Evolutionary conservation across 148 eudicot genomes (phyloP), one percentile per base, ranked within the genome.

Genomic region (Amaranthus palmeri): DNA sequence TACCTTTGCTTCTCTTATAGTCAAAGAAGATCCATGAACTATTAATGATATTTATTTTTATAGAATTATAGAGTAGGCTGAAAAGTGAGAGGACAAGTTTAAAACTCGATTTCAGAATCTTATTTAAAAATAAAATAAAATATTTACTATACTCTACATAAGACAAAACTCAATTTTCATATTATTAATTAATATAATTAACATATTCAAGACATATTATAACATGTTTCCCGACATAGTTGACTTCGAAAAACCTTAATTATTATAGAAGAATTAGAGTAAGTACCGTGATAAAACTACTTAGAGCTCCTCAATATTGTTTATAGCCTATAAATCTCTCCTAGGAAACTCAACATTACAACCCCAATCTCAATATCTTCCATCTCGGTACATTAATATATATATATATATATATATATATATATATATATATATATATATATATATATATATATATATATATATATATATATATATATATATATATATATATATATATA

Each of bases 301-400:
- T 78, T 46, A 72, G n/a, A 74, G 76, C 77, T 78, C 73, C 81
- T 68, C 77, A 77, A 77, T 45, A 41, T 64, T 25, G 58, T 13
- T 52, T 47, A 68, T 61, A 59, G 11, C 36, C 72, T 41, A 61
- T 0, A 47, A 78, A 70, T 62, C 51, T 60, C 52, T 61, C 71
- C 13, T 2, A 73, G 51, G 57, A 74, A 65, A 40, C 59, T 17
- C 72, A 69, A 52, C 54, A 59, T 18, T 60, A 5, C 17, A 74
- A 74, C 77, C 72, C 84, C 72, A 50, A 78, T 83, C 84, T 77
- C 88, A 68, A 79, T 51, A 73, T 52, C 58, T 58, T 55, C 58
- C 61, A 78, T 71, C 76, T 72, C 76, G 72, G 10, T 51, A 8
- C 6, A 14, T 46, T 8, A 25, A 25, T n/a, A n/a, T n/a, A n/a